Base-by-base conservation (phyloP, 257 asterid species). In the Hygrophila difformis region DNA sequence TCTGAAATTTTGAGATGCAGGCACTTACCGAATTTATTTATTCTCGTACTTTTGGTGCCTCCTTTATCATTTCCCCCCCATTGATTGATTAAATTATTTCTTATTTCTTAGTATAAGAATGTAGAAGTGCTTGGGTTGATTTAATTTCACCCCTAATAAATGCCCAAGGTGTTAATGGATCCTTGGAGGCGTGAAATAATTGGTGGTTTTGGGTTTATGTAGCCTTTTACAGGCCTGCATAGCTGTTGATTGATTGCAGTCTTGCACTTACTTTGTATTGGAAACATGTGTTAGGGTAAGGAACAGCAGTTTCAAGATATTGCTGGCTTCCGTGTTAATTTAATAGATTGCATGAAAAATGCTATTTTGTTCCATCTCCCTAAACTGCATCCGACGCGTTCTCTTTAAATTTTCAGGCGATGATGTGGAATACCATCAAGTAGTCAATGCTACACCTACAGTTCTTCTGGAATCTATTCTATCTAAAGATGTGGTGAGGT, bases 361-460 rank as follows among this genome's bases (percentile, higher is more conserved):
- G 5, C 11, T 40, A n/a, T 12, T 34, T n/a, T 18, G 49, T 47
- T 49, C 16, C 47, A 18, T 45, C 18, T 17, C 60, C 31, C 18
- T 44, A 22, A 39, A 17, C 24, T 18, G 17, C 20, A 1, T 31
- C 42, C 29, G 39, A 74, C 44, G 17, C 57, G 38, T 61, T 49
- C 18, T 44, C 39, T 26, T 31, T 44, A 22, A 41, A 56, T 24
- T 59, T 63, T 42, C 83, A 83, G 94, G 67, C 51, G 35, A 69
- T 61, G 71, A 65, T 58, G 72, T 63, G 61, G 76, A 68, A 44
- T 55, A 57, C 49, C 75, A 49, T 63, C 86, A 64, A 52, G 79
- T 70, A 49, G 68, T 78, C 13, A 75, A 66, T 62, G 84, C 63
- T 48, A 76, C 92, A 28, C 93, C 91, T 8, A 13, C 12, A 4